phyloP scores from a whole-genome alignment of 1,284 basidiomycete species.

The Tetrapyrgos nigripes region DNA sequence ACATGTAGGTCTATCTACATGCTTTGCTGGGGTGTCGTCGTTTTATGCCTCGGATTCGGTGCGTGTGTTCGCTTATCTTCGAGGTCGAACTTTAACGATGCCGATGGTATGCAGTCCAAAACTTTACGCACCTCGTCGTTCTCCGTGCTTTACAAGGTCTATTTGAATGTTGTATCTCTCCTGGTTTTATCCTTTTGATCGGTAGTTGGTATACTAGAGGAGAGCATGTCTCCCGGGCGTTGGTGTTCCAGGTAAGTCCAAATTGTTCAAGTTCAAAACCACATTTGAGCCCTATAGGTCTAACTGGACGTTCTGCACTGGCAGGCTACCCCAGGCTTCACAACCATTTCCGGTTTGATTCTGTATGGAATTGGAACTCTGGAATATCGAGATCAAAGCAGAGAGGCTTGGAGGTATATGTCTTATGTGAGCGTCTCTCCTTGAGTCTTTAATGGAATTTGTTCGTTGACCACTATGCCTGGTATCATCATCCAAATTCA shows the following conservation, averaged over 20 bases:
- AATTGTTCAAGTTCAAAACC: neutral
- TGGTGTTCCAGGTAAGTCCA: conserved; percentile 19
- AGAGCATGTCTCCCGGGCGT: conserved; percentile 22
- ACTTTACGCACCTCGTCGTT: conserved; percentile 17
- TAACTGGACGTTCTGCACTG: neutral
- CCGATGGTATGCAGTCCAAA: conserved; percentile 12
- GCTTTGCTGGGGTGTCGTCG: conserved; percentile 18
- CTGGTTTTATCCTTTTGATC: conserved; percentile 24
- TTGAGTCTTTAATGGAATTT: neutral
- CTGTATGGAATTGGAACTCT: conserved; percentile 20
- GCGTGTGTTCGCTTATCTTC: neutral
- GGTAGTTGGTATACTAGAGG: conserved; percentile 20
- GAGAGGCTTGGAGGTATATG: conserved; percentile 18
- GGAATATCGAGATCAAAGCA: neutral
- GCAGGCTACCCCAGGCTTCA: conserved; percentile 14
- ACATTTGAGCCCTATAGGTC: conserved; percentile 3
- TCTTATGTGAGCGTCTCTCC: conserved; percentile 5
- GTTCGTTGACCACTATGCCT: neutral
- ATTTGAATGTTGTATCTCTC: conserved; percentile 24
- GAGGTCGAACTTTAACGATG: no score
- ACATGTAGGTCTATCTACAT: conserved; percentile 22
- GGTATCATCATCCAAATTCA: neutral
- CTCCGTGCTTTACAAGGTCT: conserved; percentile 26
- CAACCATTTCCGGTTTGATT: conserved; percentile 7
- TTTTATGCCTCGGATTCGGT: conserved; percentile 19